Percentiles rank a stretch among this genome's conserved stretches.
Conservation (phyloP, 2,329 filamentous ascomycete genomes). For the Neopestalotiopsis sp. region DNA sequence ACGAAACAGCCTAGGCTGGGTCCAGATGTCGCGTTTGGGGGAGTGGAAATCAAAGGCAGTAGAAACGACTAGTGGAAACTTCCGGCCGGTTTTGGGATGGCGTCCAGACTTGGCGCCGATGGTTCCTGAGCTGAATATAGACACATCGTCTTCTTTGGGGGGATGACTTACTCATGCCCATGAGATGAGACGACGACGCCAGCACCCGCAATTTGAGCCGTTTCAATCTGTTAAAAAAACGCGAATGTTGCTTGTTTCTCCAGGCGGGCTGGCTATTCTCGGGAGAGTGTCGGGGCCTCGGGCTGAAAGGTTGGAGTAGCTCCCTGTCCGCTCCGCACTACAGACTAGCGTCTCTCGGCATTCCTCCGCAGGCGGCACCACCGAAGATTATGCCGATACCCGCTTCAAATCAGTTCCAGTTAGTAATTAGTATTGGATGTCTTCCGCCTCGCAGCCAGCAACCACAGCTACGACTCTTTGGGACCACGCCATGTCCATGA, state of each 20-base stretch:
- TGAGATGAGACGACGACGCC: background rate
- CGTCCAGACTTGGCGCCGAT: background rate
- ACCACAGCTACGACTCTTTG: background rate
- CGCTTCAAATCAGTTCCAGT: conserved; percentile 1
- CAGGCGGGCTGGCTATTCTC: background rate
- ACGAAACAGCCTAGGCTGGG: background rate
- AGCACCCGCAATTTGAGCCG: background rate
- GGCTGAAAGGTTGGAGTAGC: background rate
- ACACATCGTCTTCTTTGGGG: background rate
- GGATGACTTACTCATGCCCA: conserved; percentile 1
- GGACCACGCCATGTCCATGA: conserved; percentile 6
- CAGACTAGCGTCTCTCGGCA: conserved; percentile 14
- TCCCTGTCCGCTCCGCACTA: conserved; percentile 8
- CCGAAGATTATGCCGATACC: conserved; percentile 17
- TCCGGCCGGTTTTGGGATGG: background rate
- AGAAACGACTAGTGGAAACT: background rate
- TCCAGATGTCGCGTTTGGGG: background rate
- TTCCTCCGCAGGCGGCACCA: conserved; percentile 14
- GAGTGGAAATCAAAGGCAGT: background rate
- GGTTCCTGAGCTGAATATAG: conserved; percentile 3
- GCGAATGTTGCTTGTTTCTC: background rate
- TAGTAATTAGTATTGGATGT: conserved; percentile 16
- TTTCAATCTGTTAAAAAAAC: background rate
- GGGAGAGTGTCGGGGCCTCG: conserved; percentile 7
- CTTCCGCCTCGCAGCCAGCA: conserved; percentile 5